These are phyloP conservation scores for Salinomyces thailandicus DNA, from an alignment of 2,329 filamentous ascomycete genomes.

Conservation along the genomic window DNA sequence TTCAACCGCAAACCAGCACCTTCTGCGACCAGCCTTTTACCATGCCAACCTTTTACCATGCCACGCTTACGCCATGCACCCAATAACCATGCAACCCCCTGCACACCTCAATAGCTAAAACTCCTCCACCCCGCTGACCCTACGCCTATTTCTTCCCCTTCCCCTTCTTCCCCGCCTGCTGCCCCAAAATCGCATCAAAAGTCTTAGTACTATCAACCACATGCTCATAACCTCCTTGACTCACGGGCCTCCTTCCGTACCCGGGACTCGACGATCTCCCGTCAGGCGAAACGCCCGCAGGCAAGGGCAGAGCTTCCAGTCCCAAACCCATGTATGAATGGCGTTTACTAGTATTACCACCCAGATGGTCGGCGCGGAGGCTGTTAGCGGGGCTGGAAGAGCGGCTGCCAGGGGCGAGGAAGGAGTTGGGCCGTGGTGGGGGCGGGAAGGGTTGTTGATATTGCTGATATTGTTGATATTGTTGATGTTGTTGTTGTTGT, in stretches of 20 bases:
- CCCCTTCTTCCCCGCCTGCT: constrained; percentile 14
- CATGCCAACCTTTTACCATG: no score
- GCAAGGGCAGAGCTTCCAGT: constrained; percentile 37
- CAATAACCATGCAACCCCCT: no score
- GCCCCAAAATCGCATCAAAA: constrained; percentile 39
- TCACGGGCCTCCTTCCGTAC: constrained; percentile 19
- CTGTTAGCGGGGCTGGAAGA: constrained; percentile 7
- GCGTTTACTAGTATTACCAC: constrained; percentile 24
- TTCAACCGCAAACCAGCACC: no score
- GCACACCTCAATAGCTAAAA: no score
- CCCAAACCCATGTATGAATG: constrained; percentile 37
- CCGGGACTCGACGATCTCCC: constrained; percentile 8
- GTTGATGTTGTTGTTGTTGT: neutral
- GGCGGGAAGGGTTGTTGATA: neutral
- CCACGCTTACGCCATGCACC: no score
- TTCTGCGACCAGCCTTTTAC: no score
- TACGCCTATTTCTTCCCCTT: constrained; percentile 16
- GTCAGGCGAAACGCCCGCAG: constrained; percentile 32
- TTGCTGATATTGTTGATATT: neutral
- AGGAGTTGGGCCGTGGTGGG: neutral
- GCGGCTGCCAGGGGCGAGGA: neutral
- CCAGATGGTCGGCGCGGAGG: neutral
- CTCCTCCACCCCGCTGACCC: neutral
- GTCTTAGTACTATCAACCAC: constrained; percentile 33
- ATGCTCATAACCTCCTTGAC: constrained; percentile 17